Base-by-base conservation (phyloP, 352 stramenopile species). In the Globisporangium megalacanthum region DNA sequence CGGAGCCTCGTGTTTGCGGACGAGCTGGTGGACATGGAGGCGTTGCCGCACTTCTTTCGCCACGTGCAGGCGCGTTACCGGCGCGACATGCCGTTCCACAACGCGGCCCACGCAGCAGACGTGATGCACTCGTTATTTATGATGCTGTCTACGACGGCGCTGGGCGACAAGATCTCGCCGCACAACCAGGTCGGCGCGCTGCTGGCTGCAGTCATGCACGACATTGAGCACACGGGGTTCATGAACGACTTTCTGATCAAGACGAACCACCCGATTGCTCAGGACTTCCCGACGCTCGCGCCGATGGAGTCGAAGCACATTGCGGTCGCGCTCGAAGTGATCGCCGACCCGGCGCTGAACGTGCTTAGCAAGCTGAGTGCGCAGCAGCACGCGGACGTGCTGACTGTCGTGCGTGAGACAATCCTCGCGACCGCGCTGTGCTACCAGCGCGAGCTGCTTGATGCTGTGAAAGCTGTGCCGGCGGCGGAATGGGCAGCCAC, bases 291-390 rank as follows among this genome's bases (percentile, higher is more conserved):
- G 15, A 76, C 75, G 0, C 74, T 64, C 31, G 79, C 77, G 9
- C 83, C 83, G 10, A 86, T 93, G 78, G 83, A 93, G 61, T 79
- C 79, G 29, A 93, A 88, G 75, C 83, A 93, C 68, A 69, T 70
- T 31, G 72, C 72, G 15, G 56, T 91, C 15, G 83, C 80, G 0
- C 35, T 89, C 29, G 60, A 86, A 33, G 59, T 84, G 39, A 66
- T 93, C 25, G 58, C 68, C 1, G 66, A 84, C 46, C 52, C 65
- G 6, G 62, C 70, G 37, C 85, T 85, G 39, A 58, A 82, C 57
- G 70, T 89, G 9, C 48, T 93, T 20, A 62, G 49, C 49, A 83
- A 83, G 56, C 72, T 93, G 73, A 68, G 56, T 15, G 52, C 64
- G 5, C 41, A 56, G 4, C 70, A 84, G 39, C 79, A 79, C 46